These are phyloP conservation scores for Trametes hirsuta DNA, from an alignment of 1,284 basidiomycete genomes.

Conservation along the genomic window DNA sequence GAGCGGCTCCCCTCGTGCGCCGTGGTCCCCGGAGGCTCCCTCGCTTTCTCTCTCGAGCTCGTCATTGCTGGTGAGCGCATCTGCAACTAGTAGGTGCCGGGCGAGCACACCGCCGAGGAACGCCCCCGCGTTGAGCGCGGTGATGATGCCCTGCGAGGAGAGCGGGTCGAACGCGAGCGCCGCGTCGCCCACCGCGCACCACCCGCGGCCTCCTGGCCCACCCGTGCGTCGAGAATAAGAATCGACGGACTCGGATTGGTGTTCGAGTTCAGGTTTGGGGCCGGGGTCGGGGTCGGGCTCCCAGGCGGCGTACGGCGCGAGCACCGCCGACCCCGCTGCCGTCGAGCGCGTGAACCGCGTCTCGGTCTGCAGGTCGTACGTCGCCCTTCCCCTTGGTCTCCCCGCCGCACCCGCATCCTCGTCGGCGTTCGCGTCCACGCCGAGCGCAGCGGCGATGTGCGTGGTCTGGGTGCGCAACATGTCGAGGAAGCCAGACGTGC, in stretches of 20 bases:
- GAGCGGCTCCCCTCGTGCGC: too few species aligned
- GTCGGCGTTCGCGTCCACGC: neutral
- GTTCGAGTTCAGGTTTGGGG: slow-evolving; percentile 7
- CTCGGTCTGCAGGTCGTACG: neutral
- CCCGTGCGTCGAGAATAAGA: neutral
- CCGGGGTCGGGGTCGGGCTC: neutral
- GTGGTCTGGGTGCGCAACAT: slow-evolving; percentile 29
- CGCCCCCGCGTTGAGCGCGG: slow-evolving; percentile 35
- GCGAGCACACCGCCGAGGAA: slow-evolving; percentile 27
- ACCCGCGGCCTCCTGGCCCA: slow-evolving; percentile 8
- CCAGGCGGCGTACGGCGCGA: slow-evolving; percentile 28
- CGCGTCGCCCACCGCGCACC: slow-evolving; percentile 42
- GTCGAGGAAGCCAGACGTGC: slow-evolving; percentile 33
- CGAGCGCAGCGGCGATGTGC: neutral
- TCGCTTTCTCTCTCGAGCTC: too few species aligned
- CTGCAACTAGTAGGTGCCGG: neutral
- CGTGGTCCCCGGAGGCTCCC: too few species aligned
- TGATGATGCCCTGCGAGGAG: slow-evolving; percentile 43
- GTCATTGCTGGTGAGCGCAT: too few species aligned
- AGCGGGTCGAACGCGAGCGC: slow-evolving; percentile 43
- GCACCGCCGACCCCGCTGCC: slow-evolving; percentile 33
- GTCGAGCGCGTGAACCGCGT: slow-evolving; percentile 31
- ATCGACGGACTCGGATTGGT: too few species aligned
- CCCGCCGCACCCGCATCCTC: neutral
- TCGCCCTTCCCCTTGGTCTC: neutral